A percentile compares a stretch with the other conserved stretches of the same genome.
Conservation (phyloP, 805 yeast species). For the Ogataea parapolymorpha region DNA sequence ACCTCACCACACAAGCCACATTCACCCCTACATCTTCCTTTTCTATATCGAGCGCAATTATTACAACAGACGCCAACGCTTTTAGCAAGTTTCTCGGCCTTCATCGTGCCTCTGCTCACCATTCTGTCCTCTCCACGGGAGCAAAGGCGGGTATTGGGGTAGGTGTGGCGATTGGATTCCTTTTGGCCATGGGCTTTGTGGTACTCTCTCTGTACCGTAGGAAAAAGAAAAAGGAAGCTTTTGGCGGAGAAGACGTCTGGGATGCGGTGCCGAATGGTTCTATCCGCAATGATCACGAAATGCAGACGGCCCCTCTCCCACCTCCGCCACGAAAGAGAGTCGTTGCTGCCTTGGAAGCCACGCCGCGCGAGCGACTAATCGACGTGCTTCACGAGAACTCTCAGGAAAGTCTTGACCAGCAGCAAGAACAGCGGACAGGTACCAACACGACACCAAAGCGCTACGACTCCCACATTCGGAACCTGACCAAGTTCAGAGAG, state of each 20-base stretch:
- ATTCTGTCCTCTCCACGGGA: conserved; percentile 15
- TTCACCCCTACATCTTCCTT: conserved; percentile 13
- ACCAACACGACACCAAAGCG: conserved; percentile 14
- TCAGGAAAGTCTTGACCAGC: conserved; percentile 17
- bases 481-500: conserved; percentile 18
- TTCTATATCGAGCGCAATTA: conserved; percentile 21
- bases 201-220: conserved; percentile 13
- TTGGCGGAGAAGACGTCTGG: conserved; percentile 1
- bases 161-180: conserved; percentile 24
- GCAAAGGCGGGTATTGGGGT: conserved; percentile 31
- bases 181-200: conserved; percentile 13
- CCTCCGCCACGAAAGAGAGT: conserved; percentile 18
- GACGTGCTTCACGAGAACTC: conserved; percentile 30
- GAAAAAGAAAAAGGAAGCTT: background rate
- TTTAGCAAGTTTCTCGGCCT: conserved; percentile 11
- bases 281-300: background rate
- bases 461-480: conserved; percentile 23
- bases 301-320: conserved; percentile 8
- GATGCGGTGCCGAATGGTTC: background rate
- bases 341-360: conserved; percentile 8
- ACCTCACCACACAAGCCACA: conserved; percentile 20
- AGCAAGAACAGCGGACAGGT: background rate
- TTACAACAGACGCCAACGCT: conserved; percentile 28
- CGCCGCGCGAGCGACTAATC: conserved; percentile 26
- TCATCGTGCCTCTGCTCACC: background rate